These are phyloP conservation scores for Ambrosiella beaveri DNA, from an alignment of 2,329 filamentous ascomycete species.

Conservation along the genomic window DNA sequence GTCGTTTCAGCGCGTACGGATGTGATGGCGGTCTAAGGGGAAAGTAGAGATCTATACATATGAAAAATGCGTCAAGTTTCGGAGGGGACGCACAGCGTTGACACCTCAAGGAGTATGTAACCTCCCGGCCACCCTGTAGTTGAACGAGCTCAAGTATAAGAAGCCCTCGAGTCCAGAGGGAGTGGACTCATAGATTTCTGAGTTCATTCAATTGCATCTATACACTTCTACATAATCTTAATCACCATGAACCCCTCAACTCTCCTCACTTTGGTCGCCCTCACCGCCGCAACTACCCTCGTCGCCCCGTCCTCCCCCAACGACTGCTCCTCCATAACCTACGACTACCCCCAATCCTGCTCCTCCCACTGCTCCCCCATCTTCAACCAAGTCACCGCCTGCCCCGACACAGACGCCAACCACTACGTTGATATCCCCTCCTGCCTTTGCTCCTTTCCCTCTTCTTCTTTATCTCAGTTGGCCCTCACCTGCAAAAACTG, in stretches of 20 bases:
- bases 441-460: constrained; percentile 7
- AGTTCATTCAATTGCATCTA: too few species aligned
- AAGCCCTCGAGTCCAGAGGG: not conserved
- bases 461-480: not conserved
- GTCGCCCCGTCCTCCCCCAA: not conserved
- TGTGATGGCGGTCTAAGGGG: too few species aligned
- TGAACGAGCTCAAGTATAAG: not conserved
- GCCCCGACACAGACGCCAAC: not conserved
- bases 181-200: not conserved
- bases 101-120: not conserved
- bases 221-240: not conserved
- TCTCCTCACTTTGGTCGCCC: not conserved
- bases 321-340: not conserved
- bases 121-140: not conserved
- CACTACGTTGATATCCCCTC: not conserved
- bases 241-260: constrained; percentile 2
- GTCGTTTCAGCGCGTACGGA: not conserved
- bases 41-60: not conserved
- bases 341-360: constrained; percentile 7
- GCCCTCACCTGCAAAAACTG: constrained; percentile 8
- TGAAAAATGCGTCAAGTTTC: not conserved
- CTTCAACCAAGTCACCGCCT: constrained; percentile 9
- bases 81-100: not conserved
- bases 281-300: not conserved
- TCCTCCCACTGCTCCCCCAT: constrained; percentile 5